phyloP scores from a whole-genome alignment of 768 basidiomycete genomes.

The Hemileccinum rubropunctum region DNA sequence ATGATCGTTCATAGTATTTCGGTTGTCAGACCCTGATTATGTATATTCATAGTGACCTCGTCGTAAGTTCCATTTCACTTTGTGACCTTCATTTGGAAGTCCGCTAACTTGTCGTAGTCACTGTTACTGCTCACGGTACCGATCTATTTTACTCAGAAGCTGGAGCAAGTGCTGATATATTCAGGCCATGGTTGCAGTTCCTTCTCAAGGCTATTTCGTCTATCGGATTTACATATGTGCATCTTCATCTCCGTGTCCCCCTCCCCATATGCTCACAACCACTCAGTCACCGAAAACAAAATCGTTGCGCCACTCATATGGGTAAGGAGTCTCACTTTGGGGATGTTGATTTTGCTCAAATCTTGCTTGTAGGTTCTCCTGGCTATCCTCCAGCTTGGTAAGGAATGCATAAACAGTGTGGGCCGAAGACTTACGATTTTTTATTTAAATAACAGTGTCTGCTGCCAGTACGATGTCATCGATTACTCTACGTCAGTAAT shows the following conservation, averaged over 20 bases:
- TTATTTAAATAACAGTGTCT: not conserved
- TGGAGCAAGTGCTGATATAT: not conserved
- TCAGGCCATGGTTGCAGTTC: not conserved
- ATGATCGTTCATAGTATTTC: not conserved
- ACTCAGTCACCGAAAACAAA: not conserved
- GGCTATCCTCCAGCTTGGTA: not conserved
- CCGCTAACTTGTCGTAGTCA: not conserved
- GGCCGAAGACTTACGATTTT: not conserved
- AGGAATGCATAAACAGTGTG: not conserved
- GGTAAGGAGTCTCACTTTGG: not conserved
- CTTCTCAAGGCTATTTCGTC: not conserved
- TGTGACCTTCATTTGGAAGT: not conserved
- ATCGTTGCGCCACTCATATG: not conserved
- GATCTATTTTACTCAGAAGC: not conserved
- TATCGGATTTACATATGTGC: not conserved
- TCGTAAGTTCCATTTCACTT: not conserved
- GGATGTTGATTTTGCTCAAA: not conserved
- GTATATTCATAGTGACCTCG: not conserved
- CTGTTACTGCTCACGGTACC: not conserved
- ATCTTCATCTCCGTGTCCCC: not conserved
- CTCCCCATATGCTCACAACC: not conserved
- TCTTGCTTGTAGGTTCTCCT: not conserved
- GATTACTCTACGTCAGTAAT: too few species aligned
- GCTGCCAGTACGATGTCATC: not conserved
- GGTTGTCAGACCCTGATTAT: not conserved